Conservation (phyloP, 352 stramenopile genomes). For the Thalassiosira pacifica region DNA sequence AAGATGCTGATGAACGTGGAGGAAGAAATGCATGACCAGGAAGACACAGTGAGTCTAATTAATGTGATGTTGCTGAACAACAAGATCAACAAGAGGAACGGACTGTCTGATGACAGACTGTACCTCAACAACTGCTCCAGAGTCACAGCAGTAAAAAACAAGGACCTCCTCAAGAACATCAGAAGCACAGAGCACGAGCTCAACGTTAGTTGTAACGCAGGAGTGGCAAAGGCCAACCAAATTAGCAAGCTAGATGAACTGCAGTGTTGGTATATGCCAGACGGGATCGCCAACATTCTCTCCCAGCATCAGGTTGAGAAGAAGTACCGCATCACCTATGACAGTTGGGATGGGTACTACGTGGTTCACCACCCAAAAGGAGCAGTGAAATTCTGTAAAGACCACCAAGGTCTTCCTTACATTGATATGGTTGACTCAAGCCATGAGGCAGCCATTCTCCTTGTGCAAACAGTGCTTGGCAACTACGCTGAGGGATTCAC, state of each 20-base stretch:
- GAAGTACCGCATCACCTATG: slow-evolving; percentile 37
- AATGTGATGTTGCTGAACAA: neutral
- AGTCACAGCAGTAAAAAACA: neutral
- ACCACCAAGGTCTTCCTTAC: neutral
- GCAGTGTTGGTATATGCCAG: slow-evolving; percentile 22
- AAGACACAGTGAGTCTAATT: neutral
- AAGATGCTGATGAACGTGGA: too few species aligned
- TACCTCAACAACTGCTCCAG: slow-evolving; percentile 17
- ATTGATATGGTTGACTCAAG: neutral
- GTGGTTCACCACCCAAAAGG: slow-evolving; percentile 2
- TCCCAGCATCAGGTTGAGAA: slow-evolving; percentile 20
- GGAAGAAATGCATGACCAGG: neutral
- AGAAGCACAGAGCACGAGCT: neutral
- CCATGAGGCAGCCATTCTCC: neutral
- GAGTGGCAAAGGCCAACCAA: neutral
- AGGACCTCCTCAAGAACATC: neutral
- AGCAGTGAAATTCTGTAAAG: neutral
- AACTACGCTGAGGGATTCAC: slow-evolving; percentile 8
- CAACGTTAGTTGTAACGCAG: slow-evolving; percentile 5
- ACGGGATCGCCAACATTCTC: slow-evolving; percentile 65
- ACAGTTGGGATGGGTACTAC: slow-evolving; percentile 30
- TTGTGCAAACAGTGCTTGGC: neutral
- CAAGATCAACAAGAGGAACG: neutral
- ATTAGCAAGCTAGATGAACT: neutral
- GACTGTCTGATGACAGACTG: neutral